phyloP scores from a whole-genome alignment of 1,284 basidiomycete genomes.

The Tilletia caries region DNA sequence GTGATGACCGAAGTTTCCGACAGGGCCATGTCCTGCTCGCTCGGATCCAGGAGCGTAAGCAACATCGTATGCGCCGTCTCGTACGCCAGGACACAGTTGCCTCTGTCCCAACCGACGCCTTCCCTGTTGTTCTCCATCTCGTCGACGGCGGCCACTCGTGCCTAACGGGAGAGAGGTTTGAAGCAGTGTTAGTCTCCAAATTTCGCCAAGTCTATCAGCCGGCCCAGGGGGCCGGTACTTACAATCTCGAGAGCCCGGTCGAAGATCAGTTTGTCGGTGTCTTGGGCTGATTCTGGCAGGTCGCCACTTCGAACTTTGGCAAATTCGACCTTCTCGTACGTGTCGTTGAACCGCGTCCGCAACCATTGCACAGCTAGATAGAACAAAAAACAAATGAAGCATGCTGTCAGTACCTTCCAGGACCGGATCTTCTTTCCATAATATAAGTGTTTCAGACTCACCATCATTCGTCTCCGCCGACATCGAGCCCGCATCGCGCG shows the following conservation, averaged over 20 bases:
- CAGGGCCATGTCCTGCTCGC: slow-evolving; percentile 64
- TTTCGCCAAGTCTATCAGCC: neutral
- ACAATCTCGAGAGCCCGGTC: slow-evolving; percentile 61
- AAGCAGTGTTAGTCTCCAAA: neutral
- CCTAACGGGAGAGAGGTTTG: slow-evolving; percentile 61
- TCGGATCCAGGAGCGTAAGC: slow-evolving; percentile 82
- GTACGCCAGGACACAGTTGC: slow-evolving; percentile 83
- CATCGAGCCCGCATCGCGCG: too few species aligned
- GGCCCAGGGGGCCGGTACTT: slow-evolving; percentile 59
- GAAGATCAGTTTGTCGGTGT: slow-evolving; percentile 60
- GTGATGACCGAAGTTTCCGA: slow-evolving; percentile 38
- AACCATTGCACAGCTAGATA: slow-evolving; percentile 62
- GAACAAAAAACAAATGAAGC: too few species aligned
- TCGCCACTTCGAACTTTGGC: slow-evolving; percentile 58
- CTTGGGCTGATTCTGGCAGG: slow-evolving; percentile 56
- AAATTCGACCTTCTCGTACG: slow-evolving; percentile 62
- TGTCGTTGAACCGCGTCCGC: slow-evolving; percentile 61
- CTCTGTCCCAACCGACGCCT: slow-evolving; percentile 64
- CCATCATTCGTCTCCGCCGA: slow-evolving; percentile 49
- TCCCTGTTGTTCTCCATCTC: slow-evolving; percentile 65
- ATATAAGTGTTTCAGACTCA: slow-evolving; percentile 42
- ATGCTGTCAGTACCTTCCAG: neutral
- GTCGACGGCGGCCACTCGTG: slow-evolving; percentile 82
- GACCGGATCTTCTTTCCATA: neutral
- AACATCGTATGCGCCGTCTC: slow-evolving; percentile 91